Evolutionary conservation across 164 flowering plant genomes (phyloP).

Genomic region (Macadamia tetraphylla): DNA sequence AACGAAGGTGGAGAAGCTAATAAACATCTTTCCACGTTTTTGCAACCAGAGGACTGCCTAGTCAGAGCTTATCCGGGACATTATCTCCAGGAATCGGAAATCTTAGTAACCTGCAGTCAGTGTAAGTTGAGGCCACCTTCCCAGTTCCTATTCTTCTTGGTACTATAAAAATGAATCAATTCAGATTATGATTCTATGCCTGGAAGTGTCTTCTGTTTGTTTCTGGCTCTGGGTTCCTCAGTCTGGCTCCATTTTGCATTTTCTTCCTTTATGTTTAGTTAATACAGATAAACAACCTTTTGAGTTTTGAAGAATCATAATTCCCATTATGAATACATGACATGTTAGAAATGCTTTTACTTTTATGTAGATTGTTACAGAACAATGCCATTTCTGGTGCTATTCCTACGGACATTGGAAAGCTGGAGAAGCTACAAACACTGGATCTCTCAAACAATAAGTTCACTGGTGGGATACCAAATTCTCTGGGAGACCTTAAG

Average conservation of each 20-base stretch:
- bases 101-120: slow-evolving; percentile 69
- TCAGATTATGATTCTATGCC: too few relatives aligned
- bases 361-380: slow-evolving; percentile 65
- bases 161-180: too few relatives aligned
- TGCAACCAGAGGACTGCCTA: slow-evolving; percentile 71
- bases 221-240: too few relatives aligned
- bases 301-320: not conserved
- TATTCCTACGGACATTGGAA: slow-evolving; percentile 73
- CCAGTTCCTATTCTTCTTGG: not conserved
- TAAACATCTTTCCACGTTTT: not conserved
- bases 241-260: too few relatives aligned
- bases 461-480: slow-evolving; percentile 68
- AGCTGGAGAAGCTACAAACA: slow-evolving; percentile 71
- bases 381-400: slow-evolving; percentile 83
- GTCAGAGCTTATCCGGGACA: slow-evolving; percentile 77
- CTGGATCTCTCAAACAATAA: slow-evolving; percentile 86
- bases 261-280: not conserved
- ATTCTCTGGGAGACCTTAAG: slow-evolving; percentile 63
- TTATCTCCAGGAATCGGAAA: slow-evolving; percentile 78
- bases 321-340: not conserved
- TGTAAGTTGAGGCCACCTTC: slow-evolving; percentile 48
- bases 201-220: too few relatives aligned
- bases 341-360: not conserved
- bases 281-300: too few relatives aligned
- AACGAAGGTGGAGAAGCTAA: too few relatives aligned